Base-by-base conservation (phyloP, 2,329 filamentous ascomycete genomes). In the Ascochyta clinopodiicola region DNA sequence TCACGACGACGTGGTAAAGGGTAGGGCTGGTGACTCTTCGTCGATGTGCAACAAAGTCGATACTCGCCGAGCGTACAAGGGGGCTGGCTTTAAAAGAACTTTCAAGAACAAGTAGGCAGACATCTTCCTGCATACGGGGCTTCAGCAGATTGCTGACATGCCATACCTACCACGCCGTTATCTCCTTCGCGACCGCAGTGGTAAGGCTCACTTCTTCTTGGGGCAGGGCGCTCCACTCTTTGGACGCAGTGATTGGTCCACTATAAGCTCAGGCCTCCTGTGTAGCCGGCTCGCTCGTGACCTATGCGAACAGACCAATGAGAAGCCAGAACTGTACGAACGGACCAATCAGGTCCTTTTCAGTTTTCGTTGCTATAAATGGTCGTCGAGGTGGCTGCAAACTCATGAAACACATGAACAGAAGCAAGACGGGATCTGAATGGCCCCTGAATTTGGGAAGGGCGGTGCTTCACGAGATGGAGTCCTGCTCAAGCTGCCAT, bases 231-330 rank as follows among this genome's bases (percentile, higher is more conserved):
- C 8, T 38, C 15, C 15, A 27, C 8, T 38, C 5, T 6, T 15
- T 31, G n/a, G 24, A 2, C 6, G 4, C 29, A 22, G 25, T n/a
- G 34, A 55, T 55, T 55, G 51, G 51, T 39, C 35, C 29, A 19
- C 13, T 29, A 22, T n/a, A 9, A 3, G 5, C 6, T 55, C 24
- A 55, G 51, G 51, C 44, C 12, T 49, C 22, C 45, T 44, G 27
- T 39, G 44, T 35, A 54, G 39, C 44, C 34, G 17, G 8, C 12
- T 17, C 5, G 12, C 51, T 40, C 51, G 51, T 55, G 51, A 55
- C 17, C 10, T 55, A 45, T 55, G 45, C 51, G 51, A 55, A 10
- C 45, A 12, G 38, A 29, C 51, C 38, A 55, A 55, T 55, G n/a
- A 49, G 21, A 35, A 31, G 34, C 29, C 25, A 17, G 8, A 2